Evolutionary conservation across 352 stramenopile species (phyloP).

Genomic region (Plasmopara halstedii): DNA sequence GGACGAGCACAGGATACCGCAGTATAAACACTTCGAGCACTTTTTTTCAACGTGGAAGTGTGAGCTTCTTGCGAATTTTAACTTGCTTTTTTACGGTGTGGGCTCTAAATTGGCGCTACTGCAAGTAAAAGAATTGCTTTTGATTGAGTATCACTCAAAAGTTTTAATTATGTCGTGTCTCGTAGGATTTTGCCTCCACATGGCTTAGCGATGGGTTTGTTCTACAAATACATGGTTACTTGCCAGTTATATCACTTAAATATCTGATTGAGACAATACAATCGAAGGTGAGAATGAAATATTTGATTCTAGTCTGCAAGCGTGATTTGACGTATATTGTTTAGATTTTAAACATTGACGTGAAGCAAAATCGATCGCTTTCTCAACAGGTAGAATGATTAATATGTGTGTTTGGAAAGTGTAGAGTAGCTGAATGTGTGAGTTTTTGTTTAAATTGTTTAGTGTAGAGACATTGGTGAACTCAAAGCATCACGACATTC

Average conservation of each 20-base stretch:
- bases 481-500: conserved; percentile 6
- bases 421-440: background rate
- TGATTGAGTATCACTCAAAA: background rate
- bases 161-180: background rate
- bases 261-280: conserved; percentile 32
- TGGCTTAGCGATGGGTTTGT: conserved; percentile 29
- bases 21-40: conserved; percentile 7
- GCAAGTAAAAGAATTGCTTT: conserved; percentile 21
- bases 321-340: background rate
- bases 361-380: conserved; percentile 25
- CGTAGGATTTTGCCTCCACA: conserved; percentile 32
- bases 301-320: background rate
- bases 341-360: conserved; percentile 16
- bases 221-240: conserved; percentile 49
- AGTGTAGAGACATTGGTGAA: conserved; percentile 30
- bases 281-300: conserved; percentile 17
- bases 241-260: conserved; percentile 40
- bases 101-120: conserved; percentile 48
- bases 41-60: conserved; percentile 35
- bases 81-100: conserved; percentile 44
- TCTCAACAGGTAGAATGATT: conserved; percentile 19
- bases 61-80: conserved; percentile 37
- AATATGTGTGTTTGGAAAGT: background rate
- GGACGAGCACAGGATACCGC: conserved; percentile 14
- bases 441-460: background rate